Base-by-base conservation (phyloP, 768 basidiomycete genomes). In the Pulveroboletus ravenelii region DNA sequence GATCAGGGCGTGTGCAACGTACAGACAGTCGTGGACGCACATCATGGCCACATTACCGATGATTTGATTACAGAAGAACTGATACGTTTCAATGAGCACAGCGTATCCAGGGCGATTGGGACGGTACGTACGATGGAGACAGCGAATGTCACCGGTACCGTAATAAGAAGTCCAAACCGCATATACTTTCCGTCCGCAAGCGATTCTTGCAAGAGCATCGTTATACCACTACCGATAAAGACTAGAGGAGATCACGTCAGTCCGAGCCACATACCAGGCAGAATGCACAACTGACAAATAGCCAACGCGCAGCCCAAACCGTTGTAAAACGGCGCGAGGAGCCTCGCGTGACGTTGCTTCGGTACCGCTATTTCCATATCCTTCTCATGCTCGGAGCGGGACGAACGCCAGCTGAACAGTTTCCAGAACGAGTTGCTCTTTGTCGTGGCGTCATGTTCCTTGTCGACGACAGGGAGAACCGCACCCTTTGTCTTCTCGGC, bases 11-110 rank as follows among this genome's bases (percentile, higher is more conserved):
- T 12, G 9, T 42, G 20, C 34, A 1, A 15, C 32, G 6, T n/a
- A 13, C 34, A 32, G 23, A 27, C 17, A 12, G 20, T 31, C 10
- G 45, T 10, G 8, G 14, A 67, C 82, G 39, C 62, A 87, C 86
- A 82, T 71, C 72, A 82, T 87, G 12, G 78, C 73, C 27, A 88
- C 41, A 49, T 79, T 84, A n/a, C 75, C 69, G 29, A 89, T 56
- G 32, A 88, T 78, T 66, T 88, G 86, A 29, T 84, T 70, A 13
- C 81, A 74, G 62, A 89, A 89, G 73, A 90, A 89, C 85, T 89
- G 7, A 5, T 47, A 38, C 45, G 9, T 31, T 29, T 23, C 45
- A 18, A 47, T 56, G 30, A 51, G 49, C 31, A 36, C 25, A 27
- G 32, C 41, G 41, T 34, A 23, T 10, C 25, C 15, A 2, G 10